Base-by-base conservation (phyloP, 768 basidiomycete species). In the Naganishia antarctica region DNA sequence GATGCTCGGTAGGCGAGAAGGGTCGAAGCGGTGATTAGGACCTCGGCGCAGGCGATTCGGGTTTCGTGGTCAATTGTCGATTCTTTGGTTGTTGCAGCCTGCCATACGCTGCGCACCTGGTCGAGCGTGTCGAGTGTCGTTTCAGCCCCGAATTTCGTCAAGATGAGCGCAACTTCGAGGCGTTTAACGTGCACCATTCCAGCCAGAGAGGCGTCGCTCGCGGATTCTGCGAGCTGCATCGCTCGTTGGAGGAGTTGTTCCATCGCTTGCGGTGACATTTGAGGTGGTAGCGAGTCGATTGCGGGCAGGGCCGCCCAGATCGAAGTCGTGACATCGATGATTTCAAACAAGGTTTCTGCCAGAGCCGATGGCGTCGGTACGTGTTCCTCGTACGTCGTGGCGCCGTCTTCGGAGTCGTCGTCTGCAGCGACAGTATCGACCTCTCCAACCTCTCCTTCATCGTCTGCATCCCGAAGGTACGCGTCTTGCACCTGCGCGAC, bases 361-460 rank as follows among this genome's bases (percentile, higher is more conserved):
- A 57, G 32, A 9, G 53, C 53, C 34, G 26, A 57, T 15, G 34
- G 32, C 37, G 53, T 57, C 23, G 53, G 53, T 1, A 57, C 53
- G 23, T 57, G 53, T 26, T 57, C 53, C 26, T 57, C 53, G 37
- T 57, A 57, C 21, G 53, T 57, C 47, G 47, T 49, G 21, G 13
- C 47, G 9, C 21, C 34, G 23, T 37, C 51, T 23, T 37, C 32
- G 7, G 8, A 11, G 32, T 3, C 31, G 3, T n/a, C 18, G 21
- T 25, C 25, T 25, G 11, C 28, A 6, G 53, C 53, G 13, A n/a
- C 18, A 1, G 13, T 34, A 21, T 26, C 50, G 21, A 23, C 21
- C 8, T 57, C 53, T 21, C 34, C 37, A 2, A 37, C 34, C 21
- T 37, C 53, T 23, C 34, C 50, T 31, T 51, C 31, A 18, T 51